phyloP scores from a whole-genome alignment of 2,329 filamentous ascomycete genomes.

The Xylariaceae sp. region DNA sequence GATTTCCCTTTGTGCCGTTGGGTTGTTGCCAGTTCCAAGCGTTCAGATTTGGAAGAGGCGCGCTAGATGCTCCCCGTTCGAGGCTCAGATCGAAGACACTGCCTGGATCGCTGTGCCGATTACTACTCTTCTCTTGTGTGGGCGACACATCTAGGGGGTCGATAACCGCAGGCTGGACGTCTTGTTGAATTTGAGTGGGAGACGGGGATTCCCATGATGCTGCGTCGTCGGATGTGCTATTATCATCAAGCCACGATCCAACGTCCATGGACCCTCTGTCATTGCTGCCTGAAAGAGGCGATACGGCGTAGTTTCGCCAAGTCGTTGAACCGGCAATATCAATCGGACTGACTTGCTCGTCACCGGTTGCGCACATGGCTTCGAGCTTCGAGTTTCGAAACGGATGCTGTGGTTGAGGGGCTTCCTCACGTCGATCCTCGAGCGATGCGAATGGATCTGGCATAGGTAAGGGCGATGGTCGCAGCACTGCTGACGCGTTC shows the following conservation, averaged over 20 bases:
- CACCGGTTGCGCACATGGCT: conserved; percentile 14
- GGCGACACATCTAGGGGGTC: background rate
- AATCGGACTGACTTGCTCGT: conserved; percentile 25
- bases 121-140: conserved; percentile 16
- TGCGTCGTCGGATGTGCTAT: conserved; percentile 14
- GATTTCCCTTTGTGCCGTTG: conserved; percentile 2
- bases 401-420: conserved; percentile 22
- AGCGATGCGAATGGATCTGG: conserved; percentile 1
- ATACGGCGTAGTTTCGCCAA: conserved; percentile 22
- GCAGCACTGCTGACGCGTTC: conserved; percentile 13
- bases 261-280: conserved; percentile 1
- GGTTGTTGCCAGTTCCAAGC: conserved; percentile 2
- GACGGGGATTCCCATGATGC: background rate
- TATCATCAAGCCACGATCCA: conserved; percentile 11
- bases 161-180: background rate
- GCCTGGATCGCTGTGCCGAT: conserved; percentile 27
- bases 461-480: conserved; percentile 13
- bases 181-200: background rate
- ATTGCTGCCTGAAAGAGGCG: conserved; percentile 23
- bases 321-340: conserved; percentile 16
- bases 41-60: conserved; percentile 15
- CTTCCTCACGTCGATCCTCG: conserved; percentile 15
- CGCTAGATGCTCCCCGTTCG: conserved; percentile 16
- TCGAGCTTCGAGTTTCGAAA: conserved; percentile 17
- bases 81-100: conserved; percentile 18